Conservation (phyloP, 2,329 filamentous ascomycete genomes). For the Scedosporium boydii region DNA sequence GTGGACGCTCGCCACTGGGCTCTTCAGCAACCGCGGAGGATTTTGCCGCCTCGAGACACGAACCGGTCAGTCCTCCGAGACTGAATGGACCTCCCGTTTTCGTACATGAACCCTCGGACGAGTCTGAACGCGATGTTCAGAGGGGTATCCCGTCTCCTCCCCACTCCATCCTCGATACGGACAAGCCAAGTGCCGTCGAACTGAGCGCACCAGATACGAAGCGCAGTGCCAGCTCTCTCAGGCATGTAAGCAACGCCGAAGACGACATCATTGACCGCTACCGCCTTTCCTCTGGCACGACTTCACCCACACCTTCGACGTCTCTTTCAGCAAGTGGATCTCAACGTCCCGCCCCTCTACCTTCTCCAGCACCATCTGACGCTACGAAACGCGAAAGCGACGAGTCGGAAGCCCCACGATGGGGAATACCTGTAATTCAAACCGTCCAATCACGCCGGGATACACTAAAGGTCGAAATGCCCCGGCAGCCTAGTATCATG, state of each 20-base stretch:
- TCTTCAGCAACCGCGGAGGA: background rate
- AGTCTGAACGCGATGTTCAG: background rate
- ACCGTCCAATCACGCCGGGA: slow-evolving; percentile 41
- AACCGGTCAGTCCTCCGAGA: background rate
- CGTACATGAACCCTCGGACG: background rate
- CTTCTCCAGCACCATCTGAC: slow-evolving; percentile 32
- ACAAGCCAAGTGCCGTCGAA: background rate
- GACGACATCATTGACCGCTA: too few relatives aligned
- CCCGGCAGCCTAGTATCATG: slow-evolving; percentile 36
- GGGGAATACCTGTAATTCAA: slow-evolving; percentile 32
- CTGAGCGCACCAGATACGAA: background rate
- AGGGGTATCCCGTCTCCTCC: background rate
- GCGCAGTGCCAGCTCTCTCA: background rate
- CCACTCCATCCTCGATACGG: background rate
- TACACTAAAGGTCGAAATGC: slow-evolving; percentile 34
- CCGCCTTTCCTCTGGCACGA: background rate
- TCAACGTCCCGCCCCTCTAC: slow-evolving; percentile 22
- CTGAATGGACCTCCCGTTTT: background rate
- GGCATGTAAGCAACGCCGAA: background rate
- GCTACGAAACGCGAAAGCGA: slow-evolving; percentile 25
- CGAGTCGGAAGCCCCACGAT: slow-evolving; percentile 17
- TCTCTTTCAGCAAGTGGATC: background rate
- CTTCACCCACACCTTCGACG: background rate
- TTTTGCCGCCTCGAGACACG: background rate
- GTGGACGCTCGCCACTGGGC: background rate